phyloP scores from a whole-genome alignment of 345 rosid genomes.

The Eutrema japonicum region DNA sequence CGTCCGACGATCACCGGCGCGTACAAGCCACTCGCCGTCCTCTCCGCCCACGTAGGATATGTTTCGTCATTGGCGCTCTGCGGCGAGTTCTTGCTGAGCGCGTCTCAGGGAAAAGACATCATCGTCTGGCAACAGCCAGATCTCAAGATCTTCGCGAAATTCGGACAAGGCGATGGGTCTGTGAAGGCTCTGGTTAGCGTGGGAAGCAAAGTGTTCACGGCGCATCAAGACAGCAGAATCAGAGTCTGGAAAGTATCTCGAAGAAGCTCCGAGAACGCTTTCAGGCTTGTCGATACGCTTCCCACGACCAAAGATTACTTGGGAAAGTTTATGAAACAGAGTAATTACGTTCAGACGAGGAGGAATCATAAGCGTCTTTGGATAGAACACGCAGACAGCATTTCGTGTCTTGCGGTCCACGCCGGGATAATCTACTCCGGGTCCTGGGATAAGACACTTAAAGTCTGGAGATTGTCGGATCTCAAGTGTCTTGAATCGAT shows the following conservation, averaged over 20 bases:
- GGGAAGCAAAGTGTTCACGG: constrained; percentile 73
- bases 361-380: constrained; percentile 70
- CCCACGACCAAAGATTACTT: constrained; percentile 84
- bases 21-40: constrained; percentile 66
- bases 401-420: constrained; percentile 75
- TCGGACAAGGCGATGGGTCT: constrained; percentile 90
- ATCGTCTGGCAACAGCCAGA: constrained; percentile 99
- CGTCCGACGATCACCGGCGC: constrained; percentile 50
- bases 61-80: constrained; percentile 85
- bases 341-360: constrained; percentile 76
- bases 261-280: constrained; percentile 67
- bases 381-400: constrained; percentile 89
- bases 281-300: constrained; percentile 74
- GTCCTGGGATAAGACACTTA: constrained; percentile 94
- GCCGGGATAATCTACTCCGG: constrained; percentile 78
- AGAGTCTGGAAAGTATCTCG: constrained; percentile 86
- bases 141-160: constrained; percentile 78
- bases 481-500: constrained; percentile 89
- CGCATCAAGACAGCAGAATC: constrained; percentile 93
- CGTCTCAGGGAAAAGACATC: constrained; percentile 92
- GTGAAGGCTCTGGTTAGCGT: constrained; percentile 80
- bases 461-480: constrained; percentile 86
- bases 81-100: constrained; percentile 89
- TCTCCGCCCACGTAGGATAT: constrained; percentile 80
- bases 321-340: constrained; percentile 83